Evolutionary conservation across 768 basidiomycete genomes (phyloP).

Genomic region (Tulasnella sp.): DNA sequence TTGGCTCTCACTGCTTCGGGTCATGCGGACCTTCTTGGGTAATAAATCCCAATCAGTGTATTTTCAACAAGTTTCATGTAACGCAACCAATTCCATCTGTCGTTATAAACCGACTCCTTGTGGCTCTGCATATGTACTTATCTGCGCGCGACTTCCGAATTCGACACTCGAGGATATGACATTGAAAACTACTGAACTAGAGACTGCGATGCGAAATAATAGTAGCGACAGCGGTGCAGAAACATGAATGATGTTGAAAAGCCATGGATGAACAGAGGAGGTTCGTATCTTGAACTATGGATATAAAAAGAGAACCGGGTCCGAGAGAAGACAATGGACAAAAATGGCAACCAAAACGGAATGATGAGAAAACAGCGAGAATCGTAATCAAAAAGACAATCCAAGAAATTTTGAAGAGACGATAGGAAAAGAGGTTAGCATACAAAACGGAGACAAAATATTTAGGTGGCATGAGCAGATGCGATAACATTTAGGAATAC

Average conservation of each 20-base stretch:
- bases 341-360: too few species aligned
- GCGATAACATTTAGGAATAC: too few species aligned
- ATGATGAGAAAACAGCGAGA: too few species aligned
- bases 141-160: background rate
- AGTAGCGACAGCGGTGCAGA: background rate
- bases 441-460: too few species aligned
- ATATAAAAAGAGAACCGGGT: background rate
- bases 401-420: too few species aligned
- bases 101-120: background rate
- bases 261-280: background rate
- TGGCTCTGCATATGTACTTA: too few species aligned
- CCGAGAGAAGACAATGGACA: background rate
- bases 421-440: too few species aligned
- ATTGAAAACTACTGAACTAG: background rate
- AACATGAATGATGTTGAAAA: background rate
- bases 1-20: slow-evolving; percentile 90
- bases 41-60: slow-evolving; percentile 1
- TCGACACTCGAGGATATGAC: background rate
- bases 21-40: slow-evolving; percentile 84
- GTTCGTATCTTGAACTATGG: background rate
- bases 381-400: too few species aligned
- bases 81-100: background rate
- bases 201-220: background rate
- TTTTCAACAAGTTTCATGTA: background rate
- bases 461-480: too few species aligned